These are phyloP conservation scores for Linderniella brevidens DNA, from an alignment of 257 asterid genomes.

Conservation along the genomic window DNA sequence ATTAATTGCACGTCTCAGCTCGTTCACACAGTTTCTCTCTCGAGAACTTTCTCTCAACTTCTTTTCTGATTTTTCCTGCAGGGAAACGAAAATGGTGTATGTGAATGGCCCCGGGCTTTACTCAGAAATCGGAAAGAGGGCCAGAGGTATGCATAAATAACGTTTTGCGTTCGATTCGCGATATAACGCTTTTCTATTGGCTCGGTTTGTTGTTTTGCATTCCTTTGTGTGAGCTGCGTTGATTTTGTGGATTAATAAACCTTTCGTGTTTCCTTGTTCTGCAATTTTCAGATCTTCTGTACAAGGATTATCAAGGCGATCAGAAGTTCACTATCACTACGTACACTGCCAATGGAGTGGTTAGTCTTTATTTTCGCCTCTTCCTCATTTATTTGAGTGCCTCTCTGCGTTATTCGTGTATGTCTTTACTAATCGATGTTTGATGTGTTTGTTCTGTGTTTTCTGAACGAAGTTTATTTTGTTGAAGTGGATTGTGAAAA, in stretches of 20 bases:
- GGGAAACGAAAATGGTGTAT: conserved; percentile 19
- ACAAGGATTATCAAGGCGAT: conserved; percentile 40
- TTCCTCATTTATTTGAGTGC: background rate
- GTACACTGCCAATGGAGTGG: conserved; percentile 38
- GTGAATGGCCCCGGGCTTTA: conserved; percentile 49
- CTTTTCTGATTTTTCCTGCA: conserved; percentile 12
- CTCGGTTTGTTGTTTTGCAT: background rate
- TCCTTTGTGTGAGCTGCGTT: conserved; percentile 1
- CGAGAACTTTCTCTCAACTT: conserved; percentile 13
- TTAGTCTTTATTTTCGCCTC: conserved; percentile 10
- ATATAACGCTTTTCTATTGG: too few species aligned
- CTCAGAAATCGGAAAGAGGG: conserved; percentile 44
- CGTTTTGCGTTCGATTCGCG: background rate
- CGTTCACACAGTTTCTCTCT: conserved; percentile 8
- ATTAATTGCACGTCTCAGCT: too few species aligned
- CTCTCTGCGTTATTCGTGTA: too few species aligned
- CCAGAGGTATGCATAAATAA: conserved; percentile 24
- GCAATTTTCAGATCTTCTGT: conserved; percentile 32
- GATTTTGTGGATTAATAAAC: background rate
- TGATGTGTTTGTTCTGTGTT: too few species aligned
- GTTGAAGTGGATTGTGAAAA: too few species aligned
- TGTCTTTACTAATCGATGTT: too few species aligned
- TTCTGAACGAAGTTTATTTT: too few species aligned
- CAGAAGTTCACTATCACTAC: conserved; percentile 46
- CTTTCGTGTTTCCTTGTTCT: background rate